These are phyloP conservation scores for Phytophthora nicotianae DNA, from an alignment of 352 stramenopile genomes.

Conservation along the genomic window DNA sequence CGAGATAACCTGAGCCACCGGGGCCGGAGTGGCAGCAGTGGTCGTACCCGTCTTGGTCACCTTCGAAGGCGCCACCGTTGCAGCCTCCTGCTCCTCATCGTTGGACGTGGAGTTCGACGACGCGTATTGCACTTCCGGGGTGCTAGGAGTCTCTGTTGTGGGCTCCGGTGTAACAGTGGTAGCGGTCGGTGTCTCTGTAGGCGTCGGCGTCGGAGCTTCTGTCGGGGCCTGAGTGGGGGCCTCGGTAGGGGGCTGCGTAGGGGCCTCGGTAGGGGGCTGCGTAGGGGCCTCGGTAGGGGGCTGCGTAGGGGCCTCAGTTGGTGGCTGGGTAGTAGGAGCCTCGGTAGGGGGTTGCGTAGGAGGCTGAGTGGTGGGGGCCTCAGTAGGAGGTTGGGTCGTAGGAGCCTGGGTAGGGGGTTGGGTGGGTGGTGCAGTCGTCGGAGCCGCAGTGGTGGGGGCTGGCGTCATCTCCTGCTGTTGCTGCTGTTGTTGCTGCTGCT, in stretches of 20 bases:
- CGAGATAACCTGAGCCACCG: conserved; percentile 12
- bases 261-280: not conserved
- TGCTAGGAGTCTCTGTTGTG: conserved; percentile 9
- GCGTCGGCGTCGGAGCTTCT: conserved; percentile 11
- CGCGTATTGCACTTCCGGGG: conserved; percentile 14
- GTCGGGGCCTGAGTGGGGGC: conserved; percentile 9
- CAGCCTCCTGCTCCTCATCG: conserved; percentile 25
- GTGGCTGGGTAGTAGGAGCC: not conserved
- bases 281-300: not conserved
- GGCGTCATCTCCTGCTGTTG: not conserved
- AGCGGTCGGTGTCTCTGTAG: conserved; percentile 5
- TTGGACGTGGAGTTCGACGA: conserved; percentile 23
- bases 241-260: not conserved
- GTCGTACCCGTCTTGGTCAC: conserved; percentile 11
- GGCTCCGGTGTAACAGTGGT: not conserved
- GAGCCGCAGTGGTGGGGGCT: not conserved
- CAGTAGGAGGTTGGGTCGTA: too few relatives aligned
- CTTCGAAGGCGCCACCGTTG: conserved; percentile 21
- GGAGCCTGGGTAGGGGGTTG: too few relatives aligned
- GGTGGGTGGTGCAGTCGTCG: not conserved
- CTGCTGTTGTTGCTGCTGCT: conserved; percentile 9
- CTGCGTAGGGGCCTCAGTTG: not conserved
- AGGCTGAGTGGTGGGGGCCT: not conserved
- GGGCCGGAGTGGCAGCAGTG: conserved; percentile 5
- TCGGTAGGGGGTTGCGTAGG: not conserved